phyloP scores from a whole-genome alignment of 2,329 filamentous ascomycete genomes.

The Trichoderma endophyticum region DNA sequence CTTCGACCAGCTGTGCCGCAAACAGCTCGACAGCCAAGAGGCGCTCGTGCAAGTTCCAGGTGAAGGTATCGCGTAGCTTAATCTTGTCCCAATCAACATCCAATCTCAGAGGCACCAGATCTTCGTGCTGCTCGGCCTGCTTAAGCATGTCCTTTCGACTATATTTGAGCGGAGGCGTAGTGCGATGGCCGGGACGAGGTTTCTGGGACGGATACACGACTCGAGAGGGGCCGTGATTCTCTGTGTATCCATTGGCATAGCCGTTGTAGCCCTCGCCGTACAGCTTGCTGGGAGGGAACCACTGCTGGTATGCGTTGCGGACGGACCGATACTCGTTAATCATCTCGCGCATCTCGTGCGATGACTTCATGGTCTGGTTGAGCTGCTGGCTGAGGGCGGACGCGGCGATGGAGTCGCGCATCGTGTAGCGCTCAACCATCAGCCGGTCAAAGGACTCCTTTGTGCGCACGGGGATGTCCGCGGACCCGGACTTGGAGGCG shows the following conservation, averaged over 20 bases:
- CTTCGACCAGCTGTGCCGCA: conserved; percentile 84
- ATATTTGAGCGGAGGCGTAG: conserved; percentile 69
- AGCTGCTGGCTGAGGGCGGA: conserved; percentile 51
- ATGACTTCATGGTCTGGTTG: conserved; percentile 53
- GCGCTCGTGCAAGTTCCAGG: conserved; percentile 95
- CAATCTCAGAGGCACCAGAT: conserved; percentile 83
- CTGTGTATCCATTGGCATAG: conserved; percentile 83
- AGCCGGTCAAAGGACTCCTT: conserved; percentile 54
- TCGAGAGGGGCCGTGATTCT: conserved; percentile 57
- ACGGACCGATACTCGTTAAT: conserved; percentile 67
- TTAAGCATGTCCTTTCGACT: conserved; percentile 75
- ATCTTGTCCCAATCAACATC: conserved; percentile 96
- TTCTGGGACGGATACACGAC: conserved; percentile 79
- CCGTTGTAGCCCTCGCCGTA: conserved; percentile 79
- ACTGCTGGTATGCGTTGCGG: conserved; percentile 51
- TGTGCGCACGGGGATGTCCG: conserved; percentile 46
- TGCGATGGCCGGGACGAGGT: conserved; percentile 71
- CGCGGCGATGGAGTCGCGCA: conserved; percentile 53
- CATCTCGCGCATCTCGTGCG: conserved; percentile 63
- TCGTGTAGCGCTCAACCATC: conserved; percentile 53
- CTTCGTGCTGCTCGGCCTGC: conserved; percentile 87
- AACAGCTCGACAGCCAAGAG: conserved; percentile 77
- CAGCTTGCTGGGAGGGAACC: conserved; percentile 55
- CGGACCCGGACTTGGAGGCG: conserved; percentile 22
- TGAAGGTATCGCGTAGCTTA: conserved; percentile 94